Evolutionary conservation across 1,284 basidiomycete genomes (phyloP).

Genomic region (Puccinia novopanici): DNA sequence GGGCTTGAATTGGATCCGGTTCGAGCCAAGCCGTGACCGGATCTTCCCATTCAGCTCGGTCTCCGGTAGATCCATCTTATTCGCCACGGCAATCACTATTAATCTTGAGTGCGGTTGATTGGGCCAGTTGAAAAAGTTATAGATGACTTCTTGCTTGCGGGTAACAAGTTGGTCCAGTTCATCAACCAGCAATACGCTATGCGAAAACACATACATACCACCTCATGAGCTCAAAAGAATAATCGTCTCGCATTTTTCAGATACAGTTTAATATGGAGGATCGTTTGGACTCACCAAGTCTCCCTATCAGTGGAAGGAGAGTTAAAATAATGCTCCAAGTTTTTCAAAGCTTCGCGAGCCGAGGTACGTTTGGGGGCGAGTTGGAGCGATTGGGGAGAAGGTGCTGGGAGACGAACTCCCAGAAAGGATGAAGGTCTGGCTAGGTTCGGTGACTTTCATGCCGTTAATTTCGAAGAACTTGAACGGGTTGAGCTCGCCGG

Average conservation of each 20-base stretch:
- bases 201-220: not conserved
- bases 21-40: constrained; percentile 88
- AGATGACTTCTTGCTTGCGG: constrained; percentile 93
- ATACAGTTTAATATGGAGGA: not conserved
- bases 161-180: constrained; percentile 96
- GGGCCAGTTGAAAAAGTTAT: constrained; percentile 99
- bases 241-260: not conserved
- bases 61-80: constrained; percentile 97
- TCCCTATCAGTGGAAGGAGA: constrained; percentile 55
- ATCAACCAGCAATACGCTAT: constrained; percentile 93
- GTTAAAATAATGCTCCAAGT: constrained; percentile 56
- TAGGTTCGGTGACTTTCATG: constrained; percentile 82
- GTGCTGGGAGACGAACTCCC: constrained; percentile 70
- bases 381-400: constrained; percentile 2
- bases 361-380: constrained; percentile 44
- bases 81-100: constrained; percentile 94
- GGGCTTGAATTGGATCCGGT: constrained; percentile 89
- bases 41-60: constrained; percentile 88
- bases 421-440: constrained; percentile 84
- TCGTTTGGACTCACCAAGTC: constrained; percentile 54
- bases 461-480: constrained; percentile 98
- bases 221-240: not conserved
- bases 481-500: constrained; percentile 84
- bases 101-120: constrained; percentile 81
- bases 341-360: constrained; percentile 54